phyloP scores from a whole-genome alignment of 179 eudicot species.

The Camellia oleifera region DNA sequence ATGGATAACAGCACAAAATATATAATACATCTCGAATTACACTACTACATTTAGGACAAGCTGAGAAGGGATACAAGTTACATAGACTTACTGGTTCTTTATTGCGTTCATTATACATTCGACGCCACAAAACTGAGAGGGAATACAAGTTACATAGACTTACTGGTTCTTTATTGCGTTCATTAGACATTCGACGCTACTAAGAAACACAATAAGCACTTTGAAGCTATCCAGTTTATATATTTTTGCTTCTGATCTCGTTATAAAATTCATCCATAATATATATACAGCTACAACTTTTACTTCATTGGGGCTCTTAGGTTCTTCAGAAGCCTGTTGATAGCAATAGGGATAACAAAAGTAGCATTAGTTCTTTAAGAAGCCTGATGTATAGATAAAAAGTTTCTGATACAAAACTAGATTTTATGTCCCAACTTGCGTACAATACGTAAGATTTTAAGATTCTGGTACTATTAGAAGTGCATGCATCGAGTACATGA shows the following conservation, averaged over 20 bases:
- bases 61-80: no score
- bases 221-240: not conserved
- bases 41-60: not conserved
- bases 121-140: no score
- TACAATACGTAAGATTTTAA: no score
- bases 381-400: not conserved
- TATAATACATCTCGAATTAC: not conserved
- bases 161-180: not conserved
- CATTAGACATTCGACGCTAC: not conserved
- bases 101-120: no score
- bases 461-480: no score
- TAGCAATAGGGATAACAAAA: not conserved
- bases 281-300: not conserved
- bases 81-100: no score
- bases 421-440: not conserved
- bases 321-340: conserved; percentile 50
- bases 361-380: not conserved
- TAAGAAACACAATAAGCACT: not conserved
- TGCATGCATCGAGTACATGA: no score
- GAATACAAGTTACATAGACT: not conserved
- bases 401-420: not conserved
- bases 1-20: not conserved
- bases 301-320: conserved; percentile 22
- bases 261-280: not conserved
- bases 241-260: not conserved